Evolutionary conservation across 768 basidiomycete genomes (phyloP).

Genomic region (Kwoniella dejecticola): DNA sequence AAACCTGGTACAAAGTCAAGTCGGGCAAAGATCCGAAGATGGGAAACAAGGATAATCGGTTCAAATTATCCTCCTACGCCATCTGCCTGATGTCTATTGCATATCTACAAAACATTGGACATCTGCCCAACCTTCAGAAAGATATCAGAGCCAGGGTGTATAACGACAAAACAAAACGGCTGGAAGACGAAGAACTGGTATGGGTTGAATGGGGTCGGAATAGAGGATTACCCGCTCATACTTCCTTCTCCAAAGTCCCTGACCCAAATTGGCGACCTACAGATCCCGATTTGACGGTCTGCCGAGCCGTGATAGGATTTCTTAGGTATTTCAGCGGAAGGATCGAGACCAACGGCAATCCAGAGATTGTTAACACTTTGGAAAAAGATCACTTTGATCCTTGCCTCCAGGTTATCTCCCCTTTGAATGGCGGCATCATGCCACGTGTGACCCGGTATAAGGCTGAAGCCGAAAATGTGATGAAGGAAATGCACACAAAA

Average conservation of each 20-base stretch:
- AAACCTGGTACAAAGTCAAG: neutral
- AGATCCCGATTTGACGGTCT: neutral
- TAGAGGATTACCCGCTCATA: neutral
- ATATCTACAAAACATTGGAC: slow-evolving; percentile 1
- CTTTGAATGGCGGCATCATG: slow-evolving; percentile 1
- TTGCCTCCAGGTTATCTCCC: neutral
- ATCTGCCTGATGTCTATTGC: neutral
- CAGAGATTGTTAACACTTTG: neutral
- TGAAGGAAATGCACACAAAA: too few species aligned
- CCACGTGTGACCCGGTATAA: neutral
- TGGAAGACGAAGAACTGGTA: neutral
- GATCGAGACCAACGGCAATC: neutral
- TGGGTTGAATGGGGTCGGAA: slow-evolving; percentile 2
- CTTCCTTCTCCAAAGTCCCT: neutral
- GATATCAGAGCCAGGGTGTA: neutral
- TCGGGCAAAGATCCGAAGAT: slow-evolving; percentile 4
- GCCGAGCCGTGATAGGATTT: neutral
- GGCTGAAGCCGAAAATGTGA: slow-evolving; percentile 1
- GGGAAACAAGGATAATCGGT: neutral
- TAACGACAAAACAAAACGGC: neutral
- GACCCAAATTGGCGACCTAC: neutral
- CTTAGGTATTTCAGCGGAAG: neutral
- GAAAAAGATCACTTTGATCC: neutral
- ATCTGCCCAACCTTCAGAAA: slow-evolving; percentile 3
- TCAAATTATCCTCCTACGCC: neutral